Evolutionary conservation across 2,329 filamentous ascomycete genomes (phyloP), one percentile per base, ranked within the genome.

Genomic region (Pseudogymnoascus sp.): DNA sequence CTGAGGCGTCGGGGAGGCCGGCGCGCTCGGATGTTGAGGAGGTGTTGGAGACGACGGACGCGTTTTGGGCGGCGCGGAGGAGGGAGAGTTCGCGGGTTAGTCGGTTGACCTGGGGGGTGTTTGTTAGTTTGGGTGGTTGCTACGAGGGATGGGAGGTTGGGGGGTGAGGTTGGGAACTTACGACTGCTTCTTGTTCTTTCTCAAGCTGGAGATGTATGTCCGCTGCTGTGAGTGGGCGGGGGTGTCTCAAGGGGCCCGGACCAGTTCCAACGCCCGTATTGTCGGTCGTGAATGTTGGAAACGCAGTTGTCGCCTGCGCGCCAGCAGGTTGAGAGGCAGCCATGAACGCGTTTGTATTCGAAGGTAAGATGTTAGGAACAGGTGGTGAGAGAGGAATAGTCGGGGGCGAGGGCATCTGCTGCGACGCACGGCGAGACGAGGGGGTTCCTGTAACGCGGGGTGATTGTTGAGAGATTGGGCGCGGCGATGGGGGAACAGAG

Each of bases 161-260:
- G 5, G 16, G 9, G 16, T 6, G 23, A 28, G 9, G n/a, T 56
- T 40, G 34, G 21, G 37, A 37, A 78, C 86, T 67, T 81, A 95
- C 93, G 70, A 97, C 88, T 37, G 92, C 90, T 76, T 97, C 93
- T 71, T 97, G 93, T 73, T 97, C 93, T 75, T 96, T 95, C 76
- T 97, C 93, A 25, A 97, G 81, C 77, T 96, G 86, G 65, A 90
- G 81, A 75, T 97, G 92, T 65, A 97, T 81, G 75, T 97, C 93
- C 3, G 91, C 89, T 1, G 91, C 88, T 0, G 93, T 97, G 74
- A 97, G 78, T 3, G 93, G 93, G 37, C 91, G 84, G 5, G 93
- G 93, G 74, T 96, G 93, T 66, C 93, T 85, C 70, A 96, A 77
- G 3, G 93, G 93, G 0, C 89, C 90, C 63, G 85, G 84, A 0